Evolutionary conservation across 2,329 filamentous ascomycete genomes (phyloP), one percentile per base, ranked within the genome.

Genomic region (Zymoseptoria passerinii): DNA sequence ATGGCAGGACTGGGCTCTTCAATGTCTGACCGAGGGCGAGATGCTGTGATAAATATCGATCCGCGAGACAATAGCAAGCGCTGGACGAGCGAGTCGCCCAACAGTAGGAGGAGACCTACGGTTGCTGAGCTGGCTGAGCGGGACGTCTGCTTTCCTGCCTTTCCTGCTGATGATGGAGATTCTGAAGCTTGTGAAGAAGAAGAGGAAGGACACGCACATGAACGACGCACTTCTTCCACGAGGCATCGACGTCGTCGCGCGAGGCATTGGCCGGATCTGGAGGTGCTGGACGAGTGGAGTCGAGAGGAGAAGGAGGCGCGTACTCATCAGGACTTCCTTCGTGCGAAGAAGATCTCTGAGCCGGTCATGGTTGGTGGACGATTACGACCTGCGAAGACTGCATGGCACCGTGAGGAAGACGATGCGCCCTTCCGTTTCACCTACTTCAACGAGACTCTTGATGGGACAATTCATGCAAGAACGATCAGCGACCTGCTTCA

Each of bases 401-500:
- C 83, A 13, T 99, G 92, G 92, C 92, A 90, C 71, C 83, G 88
- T 48, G 85, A 89, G 55, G 89, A 94, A 63, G 92, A 96, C 61
- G 92, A 96, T 64, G 85, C 87, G 0, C 94, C 94, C 0, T 97
- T 95, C 72, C 84, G 94, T 27, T 99, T 96, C 72, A 97, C 94
- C 0, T 99, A 99, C 73, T 99, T 99, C 80, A 97, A 97, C 73
- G 94, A 97, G 71, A 90, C 96, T 63, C 90, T 97, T 57, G 88
- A 90, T 68, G 95, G 89, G 72, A 99, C 94, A 0, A 95, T 99
- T 61, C 94, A 99, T 73, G 94, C 91, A 60, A 90, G 95, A 73
- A 94, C 88, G 0, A 96, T 99, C 58, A 95, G 91, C 2, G 94
- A 96, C 71, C 81, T 99, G 19, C 82, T 95, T 8, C 91, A 96